Evolutionary conservation across 805 yeast genomes (phyloP), one percentile per base, ranked within the genome.

Genomic region (Myxozyma melibiosi): DNA sequence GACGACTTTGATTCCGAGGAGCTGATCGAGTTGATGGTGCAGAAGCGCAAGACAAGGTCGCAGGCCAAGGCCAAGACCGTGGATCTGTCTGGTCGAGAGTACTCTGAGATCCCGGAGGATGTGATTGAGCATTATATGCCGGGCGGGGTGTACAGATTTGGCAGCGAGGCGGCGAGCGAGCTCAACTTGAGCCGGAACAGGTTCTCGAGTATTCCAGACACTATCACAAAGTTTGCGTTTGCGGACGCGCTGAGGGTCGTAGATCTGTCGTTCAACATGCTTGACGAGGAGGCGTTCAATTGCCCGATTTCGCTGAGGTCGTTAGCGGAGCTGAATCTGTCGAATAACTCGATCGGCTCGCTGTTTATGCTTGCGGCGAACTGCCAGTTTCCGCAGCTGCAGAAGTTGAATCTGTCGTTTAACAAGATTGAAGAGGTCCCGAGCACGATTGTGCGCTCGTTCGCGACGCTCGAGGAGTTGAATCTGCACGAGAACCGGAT

Each of bases 401-500:
- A 18, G 24, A 43, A 28, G 28, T 55, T 60, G 2, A 58, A 60
- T 47, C 16, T 53, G 22, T 60, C 64, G 20, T 60, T 53, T 42
- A 60, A 60, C 50, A 60, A 43, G 38, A 33, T 60, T 13, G 51
- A 31, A 16, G 53, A 57, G 6, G 38, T 60, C 9, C 64, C 64
- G 4, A 24, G 37, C 16, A 37, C 42, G 11, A 44, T 60, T 13
- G 62, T 57, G 18, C 40, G 41, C n/a, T 28, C 58, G 16, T 60
- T 53, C 39, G 35, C 62, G 4, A 41, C 51, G 14, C 57, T 60
- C 9, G 64, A 60, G 30, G 64, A 58, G 33, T 33, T 60, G 6
- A 48, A 44, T 25, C n/a, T 60, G 45, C 64, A 60, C 25, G 64
- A 60, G 37, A 60, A 60, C 45, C 52, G 45, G 55, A 16, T 60